Base-by-base conservation (phyloP, 345 rosid genomes). In the Rhodomyrtus tomentosa region DNA sequence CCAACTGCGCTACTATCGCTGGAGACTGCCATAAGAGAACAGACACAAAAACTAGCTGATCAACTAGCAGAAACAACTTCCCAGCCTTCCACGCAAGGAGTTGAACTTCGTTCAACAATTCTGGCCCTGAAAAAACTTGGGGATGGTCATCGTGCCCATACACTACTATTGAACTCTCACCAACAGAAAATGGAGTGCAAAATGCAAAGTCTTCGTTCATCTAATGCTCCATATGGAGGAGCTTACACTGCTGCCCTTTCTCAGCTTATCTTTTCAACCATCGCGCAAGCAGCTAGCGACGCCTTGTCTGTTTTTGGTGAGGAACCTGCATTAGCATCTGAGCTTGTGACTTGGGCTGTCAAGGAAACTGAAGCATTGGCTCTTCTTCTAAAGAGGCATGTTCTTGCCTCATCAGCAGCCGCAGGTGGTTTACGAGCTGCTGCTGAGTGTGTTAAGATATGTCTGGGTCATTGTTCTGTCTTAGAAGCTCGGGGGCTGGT, bases 301-400 rank as follows among this genome's bases (percentile, higher is more conserved):
- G 95, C 97, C 84, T 87, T 91, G 83, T 91, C 95, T 13, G 95
- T 93, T 81, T 95, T 93, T 25, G 95, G 96, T 0, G 94, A 94
- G 88, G 98, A 96, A 83, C 93, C 96, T 24, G 93, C 98, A 14
- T 94, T 92, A 84, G 85, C 95, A 14, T 96, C 98, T 2, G 98
- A 96, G 92, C 96, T 96, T 50, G 98, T 96, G 53, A 93, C 99
- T 81, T 96, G 98, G 99, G 95, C 98, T 49, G 98, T 94, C 72
- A 95, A 92, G 87, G 93, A 94, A 90, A 92, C 93, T 0, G 96
- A 94, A 76, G 85, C 85, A 0, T 92, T 92, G 29, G 94, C 96
- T 84, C 86, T 88, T 82, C 89, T 95, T 58, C 88, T 94, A 7
- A 91, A 95, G 89, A 89, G 94, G 84, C 95, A 94, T 81, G 91